Percentiles rank a stretch among this genome's conserved stretches.
These are phyloP conservation scores for Plasmodium coatneyi DNA, from an alignment of 169 alveolate species.

Conservation along the genomic window DNA sequence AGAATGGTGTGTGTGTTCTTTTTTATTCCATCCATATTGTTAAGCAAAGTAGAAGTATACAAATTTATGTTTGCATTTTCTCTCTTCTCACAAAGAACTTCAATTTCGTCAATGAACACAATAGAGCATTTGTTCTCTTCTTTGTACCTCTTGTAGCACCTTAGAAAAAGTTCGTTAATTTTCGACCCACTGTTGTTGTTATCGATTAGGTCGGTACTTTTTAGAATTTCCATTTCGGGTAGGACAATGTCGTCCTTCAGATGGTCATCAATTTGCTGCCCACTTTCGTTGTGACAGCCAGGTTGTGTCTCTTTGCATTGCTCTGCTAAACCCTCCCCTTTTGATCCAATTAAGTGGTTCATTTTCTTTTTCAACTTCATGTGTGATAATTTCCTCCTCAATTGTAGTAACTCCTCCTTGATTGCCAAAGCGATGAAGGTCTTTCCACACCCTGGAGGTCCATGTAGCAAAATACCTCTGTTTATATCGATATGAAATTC, in stretches of 20 bases:
- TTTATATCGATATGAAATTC: constrained; percentile 73
- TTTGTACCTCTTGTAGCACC: constrained; percentile 60
- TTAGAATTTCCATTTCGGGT: constrained; percentile 62
- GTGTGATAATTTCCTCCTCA: constrained; percentile 65
- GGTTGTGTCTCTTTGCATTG: not conserved
- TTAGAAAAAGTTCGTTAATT: constrained; percentile 45
- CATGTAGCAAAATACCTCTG: constrained; percentile 80
- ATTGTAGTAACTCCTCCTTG: constrained; percentile 60
- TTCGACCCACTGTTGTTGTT: constrained; percentile 42
- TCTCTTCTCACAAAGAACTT: constrained; percentile 80
- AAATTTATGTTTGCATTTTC: constrained; percentile 46
- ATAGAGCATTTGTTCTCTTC: constrained; percentile 71
- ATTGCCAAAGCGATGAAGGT: constrained; percentile 78
- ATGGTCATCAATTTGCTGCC: not conserved
- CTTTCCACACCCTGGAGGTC: constrained; percentile 86
- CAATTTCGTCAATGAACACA: constrained; percentile 87
- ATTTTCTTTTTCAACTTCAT: constrained; percentile 9
- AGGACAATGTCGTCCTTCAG: not conserved
- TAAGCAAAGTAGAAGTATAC: constrained; percentile 44
- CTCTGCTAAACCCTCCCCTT: not conserved
- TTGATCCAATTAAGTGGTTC: not conserved
- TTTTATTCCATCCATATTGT: constrained; percentile 68
- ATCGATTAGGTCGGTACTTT: constrained; percentile 62
- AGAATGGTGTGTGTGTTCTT: constrained; percentile 80
- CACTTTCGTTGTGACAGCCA: not conserved